These are phyloP conservation scores for Nitzschia sp. DNA, from an alignment of 108 stramenopile species.

Conservation along the genomic window DNA sequence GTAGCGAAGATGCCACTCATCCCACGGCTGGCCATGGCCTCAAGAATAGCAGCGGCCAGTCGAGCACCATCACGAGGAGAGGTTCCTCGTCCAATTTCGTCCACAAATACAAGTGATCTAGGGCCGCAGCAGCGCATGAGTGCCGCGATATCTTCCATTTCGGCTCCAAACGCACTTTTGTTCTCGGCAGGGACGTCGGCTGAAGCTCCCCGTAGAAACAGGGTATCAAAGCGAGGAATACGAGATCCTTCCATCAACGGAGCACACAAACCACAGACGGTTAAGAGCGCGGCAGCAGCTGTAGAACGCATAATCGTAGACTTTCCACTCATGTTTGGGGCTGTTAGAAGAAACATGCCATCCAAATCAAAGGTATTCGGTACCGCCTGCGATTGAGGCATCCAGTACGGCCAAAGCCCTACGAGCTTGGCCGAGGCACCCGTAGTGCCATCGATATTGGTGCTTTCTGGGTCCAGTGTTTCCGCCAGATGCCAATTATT, in stretches of 20 bases:
- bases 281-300: slow-evolving; percentile 86
- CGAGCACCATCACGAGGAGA: slow-evolving; percentile 86
- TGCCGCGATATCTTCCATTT: slow-evolving; percentile 93
- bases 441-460: neutral
- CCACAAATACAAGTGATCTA: slow-evolving; percentile 89
- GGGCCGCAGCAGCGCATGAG: slow-evolving; percentile 80
- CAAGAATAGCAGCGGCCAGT: slow-evolving; percentile 85
- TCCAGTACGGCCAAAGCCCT: slow-evolving; percentile 88
- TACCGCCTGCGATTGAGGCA: slow-evolving; percentile 61
- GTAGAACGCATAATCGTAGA: slow-evolving; percentile 92
- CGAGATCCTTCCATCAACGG: slow-evolving; percentile 58
- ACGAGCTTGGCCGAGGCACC: slow-evolving; percentile 46
- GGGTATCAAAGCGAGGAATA: slow-evolving; percentile 78
- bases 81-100: slow-evolving; percentile 95
- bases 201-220: slow-evolving; percentile 90
- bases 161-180: slow-evolving; percentile 93
- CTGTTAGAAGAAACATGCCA: slow-evolving; percentile 88
- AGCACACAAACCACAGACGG: slow-evolving; percentile 82
- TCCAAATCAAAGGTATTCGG: slow-evolving; percentile 74
- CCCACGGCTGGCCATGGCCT: slow-evolving; percentile 61
- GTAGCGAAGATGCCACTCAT: slow-evolving; percentile 91
- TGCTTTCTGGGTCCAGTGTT: slow-evolving; percentile 31
- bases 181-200: slow-evolving; percentile 91
- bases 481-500: slow-evolving; percentile 67
- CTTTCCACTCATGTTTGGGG: slow-evolving; percentile 97